Evolutionary conservation across 768 basidiomycete genomes (phyloP), one percentile per base, ranked within the genome.

Genomic region (Goffeauzyma gilvescens): DNA sequence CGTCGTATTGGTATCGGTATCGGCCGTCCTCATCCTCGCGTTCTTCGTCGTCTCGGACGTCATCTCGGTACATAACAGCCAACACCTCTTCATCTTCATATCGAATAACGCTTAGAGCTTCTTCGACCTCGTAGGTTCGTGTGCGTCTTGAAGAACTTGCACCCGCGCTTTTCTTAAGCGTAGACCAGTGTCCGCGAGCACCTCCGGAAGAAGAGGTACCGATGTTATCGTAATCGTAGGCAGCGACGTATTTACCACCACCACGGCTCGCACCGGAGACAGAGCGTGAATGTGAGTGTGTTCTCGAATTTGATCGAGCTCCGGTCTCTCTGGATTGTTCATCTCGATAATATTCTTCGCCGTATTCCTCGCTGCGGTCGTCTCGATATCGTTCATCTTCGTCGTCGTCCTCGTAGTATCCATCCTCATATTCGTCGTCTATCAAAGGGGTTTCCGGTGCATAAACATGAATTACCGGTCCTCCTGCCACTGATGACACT

Each of bases 271-370:
- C 46, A 23, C 55, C 51, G 0, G 58, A 45, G 13, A 55, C 45
- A 35, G 57, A 47, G 15, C 58, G 57, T 30, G 50, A 52, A 44
- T 62, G 58, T 27, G 44, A 8, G 60, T 58, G 18, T 52, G 51
- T 31, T 58, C 58, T 30, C 37, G 33, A 25, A 39, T 36, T 17
- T 22, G 27, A 23, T 45, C 44, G 3, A n/a, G n/a, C n/a, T n/a
- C n/a, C n/a, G n/a, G n/a, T n/a, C n/a, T 22, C 22, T 1, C 27
- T 38, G 23, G 23, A 39, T 28, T 39, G 40, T 22, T 18, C 14
- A 17, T 45, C 44, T 5, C 21, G 30, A 23, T 41, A 41, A 22
- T 32, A 28, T 13, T 39, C 23, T 7, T 14, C 21, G 4, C n/a
- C 15, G 17, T n/a, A 36, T 3, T n/a, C 34, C 23, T 42, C 41